Conservation (phyloP, 2,329 filamentous ascomycete genomes). For the Paracoccidioides lutzii region DNA sequence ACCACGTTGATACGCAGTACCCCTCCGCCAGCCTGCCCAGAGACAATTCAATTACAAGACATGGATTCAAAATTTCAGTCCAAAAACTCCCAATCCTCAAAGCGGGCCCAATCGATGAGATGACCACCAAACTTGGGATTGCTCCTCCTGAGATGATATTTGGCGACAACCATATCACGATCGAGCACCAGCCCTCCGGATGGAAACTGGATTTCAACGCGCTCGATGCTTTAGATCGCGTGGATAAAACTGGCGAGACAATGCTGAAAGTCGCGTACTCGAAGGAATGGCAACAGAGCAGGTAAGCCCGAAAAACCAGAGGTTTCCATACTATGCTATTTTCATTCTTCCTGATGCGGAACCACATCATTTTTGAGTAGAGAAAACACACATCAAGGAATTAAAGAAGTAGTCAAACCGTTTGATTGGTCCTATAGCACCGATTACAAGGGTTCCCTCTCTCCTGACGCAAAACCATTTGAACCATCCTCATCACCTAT, state of each 20-base stretch:
- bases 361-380: constrained; percentile 30
- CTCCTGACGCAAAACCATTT: constrained; percentile 25
- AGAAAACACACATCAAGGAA: constrained; percentile 67
- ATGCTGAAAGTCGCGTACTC: constrained; percentile 95
- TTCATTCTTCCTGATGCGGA: background rate
- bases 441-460: constrained; percentile 59
- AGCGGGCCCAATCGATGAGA: constrained; percentile 72
- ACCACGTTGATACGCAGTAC: background rate
- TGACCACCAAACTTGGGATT: constrained; percentile 68
- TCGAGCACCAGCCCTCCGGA: constrained; percentile 59
- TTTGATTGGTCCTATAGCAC: constrained; percentile 99
- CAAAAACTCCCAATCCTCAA: constrained; percentile 94
- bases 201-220: constrained; percentile 77
- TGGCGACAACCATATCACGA: constrained; percentile 73
- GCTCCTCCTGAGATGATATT: constrained; percentile 98
- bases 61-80: constrained; percentile 61
- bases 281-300: constrained; percentile 65
- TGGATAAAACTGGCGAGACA: constrained; percentile 82
- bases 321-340: background rate
- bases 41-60: constrained; percentile 47
- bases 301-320: constrained; percentile 29
- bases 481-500: constrained; percentile 45
- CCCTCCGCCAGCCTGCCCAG: constrained; percentile 21
- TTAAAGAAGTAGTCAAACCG: constrained; percentile 86
- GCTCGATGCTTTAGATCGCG: constrained; percentile 72